Evolutionary conservation across 2,329 filamentous ascomycete genomes (phyloP), one percentile per base, ranked within the genome.

Genomic region (Pezicula carpinea): DNA sequence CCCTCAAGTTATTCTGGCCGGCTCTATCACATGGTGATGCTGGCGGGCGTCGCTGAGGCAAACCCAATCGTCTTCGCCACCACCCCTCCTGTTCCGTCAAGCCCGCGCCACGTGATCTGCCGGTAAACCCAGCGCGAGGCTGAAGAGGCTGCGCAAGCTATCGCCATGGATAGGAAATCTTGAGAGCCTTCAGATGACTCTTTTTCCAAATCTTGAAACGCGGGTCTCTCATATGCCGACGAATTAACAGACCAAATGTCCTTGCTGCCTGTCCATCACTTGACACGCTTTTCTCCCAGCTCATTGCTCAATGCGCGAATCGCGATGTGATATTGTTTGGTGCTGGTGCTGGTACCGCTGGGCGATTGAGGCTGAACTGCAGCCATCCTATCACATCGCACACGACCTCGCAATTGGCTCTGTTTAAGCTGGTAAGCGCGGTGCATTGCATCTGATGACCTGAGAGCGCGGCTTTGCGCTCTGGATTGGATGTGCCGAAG

Each of bases 111-210:
- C 38, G 38, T 40, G 38, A 40, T 19, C 5, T 11, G 1, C 1
- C 23, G 10, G 38, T 21, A 40, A 40, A 10, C 21, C 7, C 17
- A 15, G 4, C n/a, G 10, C n/a, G 5, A 11, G 38, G 10, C n/a
- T 14, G 18, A 15, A 22, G 18, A 23, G 14, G n/a, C 4, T 40
- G 19, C 38, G 10, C 38, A 15, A 15, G 7, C 18, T 19, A 17
- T 19, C 6, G 7, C 33, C 14, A n/a, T 35, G 33, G 17, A 15
- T 35, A 13, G 18, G 5, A 19, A 19, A 35, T 14, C 21, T 23
- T 26, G n/a, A n/a, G n/a, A n/a, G n/a, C n/a, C n/a, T 40, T 40
- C 38, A 40, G 38, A 40, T 40, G 38, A 40, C 38, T 40, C 38
- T 38, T 19, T 21, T 38, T 17, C 11, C 26, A 21, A 23, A 26